Percentiles rank a stretch among this genome's conserved stretches.
phyloP scores from a whole-genome alignment of 2,329 filamentous ascomycete genomes.

The Claviceps sp. region DNA sequence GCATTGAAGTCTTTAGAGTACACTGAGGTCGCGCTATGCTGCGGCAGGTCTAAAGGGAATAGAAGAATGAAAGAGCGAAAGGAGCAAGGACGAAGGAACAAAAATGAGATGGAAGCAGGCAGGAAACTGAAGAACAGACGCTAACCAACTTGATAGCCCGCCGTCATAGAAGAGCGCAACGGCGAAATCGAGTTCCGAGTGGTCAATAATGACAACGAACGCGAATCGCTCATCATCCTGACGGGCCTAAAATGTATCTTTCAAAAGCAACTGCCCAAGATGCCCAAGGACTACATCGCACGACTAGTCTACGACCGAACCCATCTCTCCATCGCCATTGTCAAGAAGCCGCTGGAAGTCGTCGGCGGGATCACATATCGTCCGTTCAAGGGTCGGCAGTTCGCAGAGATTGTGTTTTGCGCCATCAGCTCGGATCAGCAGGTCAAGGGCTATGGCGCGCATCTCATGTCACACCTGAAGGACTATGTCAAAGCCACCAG shows the following conservation, averaged over 20 bases:
- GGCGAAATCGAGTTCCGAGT: conserved; percentile 95
- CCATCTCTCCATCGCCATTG: conserved; percentile 90
- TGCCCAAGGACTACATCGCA: conserved; percentile 98
- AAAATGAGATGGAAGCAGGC: neutral
- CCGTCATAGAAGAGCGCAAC: conserved; percentile 59
- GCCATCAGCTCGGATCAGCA: conserved; percentile 96
- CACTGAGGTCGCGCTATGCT: no score
- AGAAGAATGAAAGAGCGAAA: no score
- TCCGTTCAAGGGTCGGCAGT: conserved; percentile 80
- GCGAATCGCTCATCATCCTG: conserved; percentile 84
- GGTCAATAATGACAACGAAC: conserved; percentile 86
- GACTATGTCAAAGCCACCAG: conserved; percentile 96
- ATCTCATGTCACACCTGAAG: conserved; percentile 96
- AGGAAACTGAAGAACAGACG: neutral
- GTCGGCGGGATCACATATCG: conserved; percentile 94
- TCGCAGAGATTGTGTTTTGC: conserved; percentile 98
- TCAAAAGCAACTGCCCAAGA: conserved; percentile 95
- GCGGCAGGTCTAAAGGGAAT: no score
- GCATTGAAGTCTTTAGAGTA: no score
- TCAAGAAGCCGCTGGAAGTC: conserved; percentile 93
- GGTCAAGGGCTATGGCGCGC: conserved; percentile 95
- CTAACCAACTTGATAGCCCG: conserved; percentile 3
- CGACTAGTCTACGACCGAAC: conserved; percentile 94
- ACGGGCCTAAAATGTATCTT: conserved; percentile 96
- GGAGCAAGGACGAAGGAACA: no score